Evolutionary conservation across 192 early-diverging fungal species (phyloP), one percentile per base, ranked within the genome.

Genomic region (Linnemannia zychae): DNA sequence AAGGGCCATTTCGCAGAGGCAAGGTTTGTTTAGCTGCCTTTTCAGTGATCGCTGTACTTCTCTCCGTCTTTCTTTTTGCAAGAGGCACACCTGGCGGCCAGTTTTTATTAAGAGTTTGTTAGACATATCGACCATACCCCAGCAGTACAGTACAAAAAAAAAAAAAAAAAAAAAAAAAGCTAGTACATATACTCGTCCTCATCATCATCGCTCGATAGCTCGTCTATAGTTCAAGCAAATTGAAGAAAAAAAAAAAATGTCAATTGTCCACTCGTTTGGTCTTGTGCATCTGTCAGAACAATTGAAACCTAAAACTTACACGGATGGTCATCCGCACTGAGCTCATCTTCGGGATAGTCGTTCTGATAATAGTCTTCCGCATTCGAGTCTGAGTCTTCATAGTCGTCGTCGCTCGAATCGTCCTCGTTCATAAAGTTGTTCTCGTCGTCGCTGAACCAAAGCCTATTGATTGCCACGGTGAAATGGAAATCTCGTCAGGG

Each of bases 351-450:
- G 4, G 95, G 95, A 71, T 96, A 96, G 77, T 95, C 94, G 80
- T 96, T 93, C 73, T 92, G 91, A 79, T 96, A 96, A 80, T 93
- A 94, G 81, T 95, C 94, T 80, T 96, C 95, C 1, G 95, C 92
- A 88, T 87, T 78, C 67, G 53, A 81, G 67, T 76, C 73, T 24
- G 80, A 72, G 48, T 80, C 76, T 47, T 87, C 72, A 63, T 75
- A 88, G 74, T 78, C 73, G 7, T 70, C 71, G 46, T 77, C 71
- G 18, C 48, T 80, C 6, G 71, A 76, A 20, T 72, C 79, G 44
- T 67, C 75, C 67, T 79, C 76, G 68, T 78, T 72, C 71, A 72
- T 71, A 68, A 81, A 82, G 60, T 76, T 82, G 34, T 78, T 73
- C 38, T 79, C 74, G 31, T 75, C 80, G 74, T 77, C 76, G 48